Evolutionary conservation across 805 yeast species (phyloP).

Genomic region (Candida andamanensis): DNA sequence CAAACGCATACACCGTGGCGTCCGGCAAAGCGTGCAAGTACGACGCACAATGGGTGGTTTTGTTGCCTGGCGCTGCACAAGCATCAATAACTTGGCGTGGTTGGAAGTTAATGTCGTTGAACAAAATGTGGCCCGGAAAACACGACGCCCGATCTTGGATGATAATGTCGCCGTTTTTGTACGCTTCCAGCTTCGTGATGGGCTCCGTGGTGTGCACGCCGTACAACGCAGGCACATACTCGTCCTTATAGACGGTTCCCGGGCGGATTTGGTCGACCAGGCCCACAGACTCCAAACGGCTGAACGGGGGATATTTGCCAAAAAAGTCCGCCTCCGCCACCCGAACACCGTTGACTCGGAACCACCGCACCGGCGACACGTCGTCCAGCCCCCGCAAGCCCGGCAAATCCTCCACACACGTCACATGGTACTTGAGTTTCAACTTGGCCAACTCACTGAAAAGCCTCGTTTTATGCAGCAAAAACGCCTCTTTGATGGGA

Average conservation of each 20-base stretch:
- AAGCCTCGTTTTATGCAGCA: slow-evolving; percentile 74
- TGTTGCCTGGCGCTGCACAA: slow-evolving; percentile 98
- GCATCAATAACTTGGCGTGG: slow-evolving; percentile 78
- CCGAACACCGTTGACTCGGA: slow-evolving; percentile 65
- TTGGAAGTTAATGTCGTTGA: slow-evolving; percentile 41
- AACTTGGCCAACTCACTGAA: slow-evolving; percentile 77
- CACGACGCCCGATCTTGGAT: slow-evolving; percentile 97
- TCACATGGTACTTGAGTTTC: slow-evolving; percentile 67
- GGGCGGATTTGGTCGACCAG: slow-evolving; percentile 26
- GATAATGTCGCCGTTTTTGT: slow-evolving; percentile 71
- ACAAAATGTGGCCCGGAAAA: slow-evolving; percentile 83
- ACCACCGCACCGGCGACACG: slow-evolving; percentile 77
- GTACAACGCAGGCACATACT: slow-evolving; percentile 65
- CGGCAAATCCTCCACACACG: slow-evolving; percentile 44
- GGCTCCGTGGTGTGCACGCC: slow-evolving; percentile 78
- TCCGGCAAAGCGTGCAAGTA: slow-evolving; percentile 28
- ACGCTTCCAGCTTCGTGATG: slow-evolving; percentile 62
- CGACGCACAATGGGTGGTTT: slow-evolving; percentile 88
- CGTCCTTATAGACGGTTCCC: slow-evolving; percentile 70
- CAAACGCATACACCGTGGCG: slow-evolving; percentile 72
- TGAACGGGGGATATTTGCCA: slow-evolving; percentile 31
- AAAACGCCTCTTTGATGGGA: slow-evolving; percentile 74
- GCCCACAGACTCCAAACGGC: slow-evolving; percentile 42
- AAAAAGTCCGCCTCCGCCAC: slow-evolving; percentile 36
- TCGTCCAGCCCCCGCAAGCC: slow-evolving; percentile 30